Conservation (phyloP, 1,284 basidiomycete genomes). For the Stygiomarasmius scandens region DNA sequence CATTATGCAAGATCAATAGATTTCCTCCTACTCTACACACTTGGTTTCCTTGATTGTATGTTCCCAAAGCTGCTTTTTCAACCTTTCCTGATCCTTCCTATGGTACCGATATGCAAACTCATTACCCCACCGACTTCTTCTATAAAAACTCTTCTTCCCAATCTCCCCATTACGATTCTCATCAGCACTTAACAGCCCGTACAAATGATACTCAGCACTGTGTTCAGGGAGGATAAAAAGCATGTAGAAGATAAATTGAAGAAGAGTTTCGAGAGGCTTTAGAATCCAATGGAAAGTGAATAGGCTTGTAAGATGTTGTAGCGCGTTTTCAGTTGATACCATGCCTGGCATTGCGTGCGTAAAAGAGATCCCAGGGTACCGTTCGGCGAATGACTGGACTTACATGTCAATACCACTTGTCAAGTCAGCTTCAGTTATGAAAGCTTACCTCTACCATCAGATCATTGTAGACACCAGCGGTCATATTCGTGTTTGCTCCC, state of each 20-base stretch:
- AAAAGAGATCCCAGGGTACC: conserved; percentile 13
- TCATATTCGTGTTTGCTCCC: background rate
- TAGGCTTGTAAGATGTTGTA: conserved; percentile 1
- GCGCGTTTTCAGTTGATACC: conserved; percentile 13
- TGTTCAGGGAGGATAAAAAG: conserved; percentile 9
- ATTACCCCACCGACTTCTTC: background rate
- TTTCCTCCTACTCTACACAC: background rate
- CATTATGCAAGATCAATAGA: too few species aligned
- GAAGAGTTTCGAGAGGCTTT: background rate
- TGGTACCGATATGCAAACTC: background rate
- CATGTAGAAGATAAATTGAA: conserved; percentile 5
- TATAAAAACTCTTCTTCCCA: background rate
- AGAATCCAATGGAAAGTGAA: conserved; percentile 4
- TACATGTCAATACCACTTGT: background rate
- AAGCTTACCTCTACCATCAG: conserved; percentile 13
- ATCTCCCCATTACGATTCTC: background rate
- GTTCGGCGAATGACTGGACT: conserved; percentile 12
- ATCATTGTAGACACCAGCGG: conserved; percentile 12
- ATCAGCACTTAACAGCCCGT: conserved; percentile 14
- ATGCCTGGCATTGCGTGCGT: conserved; percentile 13
- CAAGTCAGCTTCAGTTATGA: too few species aligned
- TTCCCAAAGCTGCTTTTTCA: background rate
- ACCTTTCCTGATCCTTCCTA: background rate
- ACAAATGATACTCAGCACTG: conserved; percentile 14
- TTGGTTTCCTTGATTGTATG: background rate